Percentiles rank a stretch among this genome's conserved stretches.
Conservation (phyloP, 306 rosid genomes). For the Vigna trinervia region DNA sequence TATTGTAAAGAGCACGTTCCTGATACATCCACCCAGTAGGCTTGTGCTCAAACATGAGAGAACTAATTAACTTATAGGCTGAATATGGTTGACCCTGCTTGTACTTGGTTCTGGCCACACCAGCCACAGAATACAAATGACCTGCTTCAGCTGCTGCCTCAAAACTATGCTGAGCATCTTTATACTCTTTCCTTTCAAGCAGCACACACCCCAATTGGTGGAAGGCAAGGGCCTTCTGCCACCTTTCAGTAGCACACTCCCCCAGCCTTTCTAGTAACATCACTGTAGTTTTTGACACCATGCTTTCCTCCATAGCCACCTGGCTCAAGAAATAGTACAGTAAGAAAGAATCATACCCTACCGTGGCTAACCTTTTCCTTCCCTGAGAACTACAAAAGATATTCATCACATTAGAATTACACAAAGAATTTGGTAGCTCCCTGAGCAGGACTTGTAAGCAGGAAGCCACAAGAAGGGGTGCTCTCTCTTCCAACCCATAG, state of each 20-base stretch:
- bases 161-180: conserved; percentile 55
- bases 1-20: conserved; percentile 69
- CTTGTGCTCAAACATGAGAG: conserved; percentile 62
- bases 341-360: conserved; percentile 66
- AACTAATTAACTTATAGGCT: conserved; percentile 66
- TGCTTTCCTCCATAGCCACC: conserved; percentile 75
- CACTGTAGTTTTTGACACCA: conserved; percentile 61
- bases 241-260: conserved; percentile 59
- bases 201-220: conserved; percentile 77
- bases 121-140: conserved; percentile 72
- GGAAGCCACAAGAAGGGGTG: conserved; percentile 67
- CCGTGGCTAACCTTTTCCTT: conserved; percentile 57
- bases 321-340: conserved; percentile 76
- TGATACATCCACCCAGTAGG: conserved; percentile 90
- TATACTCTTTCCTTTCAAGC: conserved; percentile 65
- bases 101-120: conserved; percentile 71
- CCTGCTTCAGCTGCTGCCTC: conserved; percentile 69
- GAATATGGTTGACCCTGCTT: conserved; percentile 70
- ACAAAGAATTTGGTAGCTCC: conserved; percentile 63
- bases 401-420: conserved; percentile 53
- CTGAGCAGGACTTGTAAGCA: conserved; percentile 75
- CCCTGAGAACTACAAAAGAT: conserved; percentile 59
- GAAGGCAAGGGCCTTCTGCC: conserved; percentile 71
- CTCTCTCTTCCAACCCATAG: conserved; percentile 70
- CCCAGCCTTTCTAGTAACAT: conserved; percentile 69